Percentiles rank a stretch among this genome's conserved stretches.
Evolutionary conservation across 1,139 yeast genomes (phyloP).

Genomic region (Saccharomycopsis hybrid): DNA sequence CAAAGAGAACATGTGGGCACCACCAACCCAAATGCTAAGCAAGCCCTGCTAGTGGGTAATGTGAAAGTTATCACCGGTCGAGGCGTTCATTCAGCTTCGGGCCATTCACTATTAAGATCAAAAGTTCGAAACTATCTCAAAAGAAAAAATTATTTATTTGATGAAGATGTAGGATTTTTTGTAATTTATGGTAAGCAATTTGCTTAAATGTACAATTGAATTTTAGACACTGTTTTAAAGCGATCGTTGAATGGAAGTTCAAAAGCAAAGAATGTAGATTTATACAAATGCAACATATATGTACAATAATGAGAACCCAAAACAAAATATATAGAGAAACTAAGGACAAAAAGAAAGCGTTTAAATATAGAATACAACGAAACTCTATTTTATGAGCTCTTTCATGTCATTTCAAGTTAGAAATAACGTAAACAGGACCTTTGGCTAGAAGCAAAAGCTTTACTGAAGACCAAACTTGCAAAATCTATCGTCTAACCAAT

Average conservation of each 20-base stretch:
- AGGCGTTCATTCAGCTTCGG: conserved; percentile 14
- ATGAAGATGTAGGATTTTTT: conserved; percentile 10
- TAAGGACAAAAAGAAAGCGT: background rate
- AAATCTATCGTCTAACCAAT: too few relatives aligned
- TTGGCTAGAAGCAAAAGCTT: too few relatives aligned
- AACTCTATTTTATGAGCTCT: too few relatives aligned
- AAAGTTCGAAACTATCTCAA: conserved; percentile 9
- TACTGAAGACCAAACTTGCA: too few relatives aligned
- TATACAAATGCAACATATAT: too few relatives aligned
- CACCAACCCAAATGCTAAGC: background rate
- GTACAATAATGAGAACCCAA: background rate
- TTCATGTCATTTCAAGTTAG: too few relatives aligned
- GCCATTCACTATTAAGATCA: conserved; percentile 7
- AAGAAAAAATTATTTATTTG: conserved; percentile 4
- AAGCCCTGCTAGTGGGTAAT: conserved; percentile 8
- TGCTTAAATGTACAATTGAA: too few relatives aligned
- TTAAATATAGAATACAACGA: background rate
- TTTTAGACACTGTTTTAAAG: too few relatives aligned
- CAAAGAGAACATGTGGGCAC: conserved; percentile 9
- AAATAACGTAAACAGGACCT: too few relatives aligned
- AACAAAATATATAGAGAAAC: background rate
- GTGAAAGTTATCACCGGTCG: conserved; percentile 17
- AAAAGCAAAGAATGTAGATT: too few relatives aligned
- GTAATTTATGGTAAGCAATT: conserved; percentile 3
- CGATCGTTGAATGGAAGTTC: too few relatives aligned